These are phyloP conservation scores for Nakazawaea anatomiae DNA, from an alignment of 805 yeast genomes.

Conservation along the genomic window DNA sequence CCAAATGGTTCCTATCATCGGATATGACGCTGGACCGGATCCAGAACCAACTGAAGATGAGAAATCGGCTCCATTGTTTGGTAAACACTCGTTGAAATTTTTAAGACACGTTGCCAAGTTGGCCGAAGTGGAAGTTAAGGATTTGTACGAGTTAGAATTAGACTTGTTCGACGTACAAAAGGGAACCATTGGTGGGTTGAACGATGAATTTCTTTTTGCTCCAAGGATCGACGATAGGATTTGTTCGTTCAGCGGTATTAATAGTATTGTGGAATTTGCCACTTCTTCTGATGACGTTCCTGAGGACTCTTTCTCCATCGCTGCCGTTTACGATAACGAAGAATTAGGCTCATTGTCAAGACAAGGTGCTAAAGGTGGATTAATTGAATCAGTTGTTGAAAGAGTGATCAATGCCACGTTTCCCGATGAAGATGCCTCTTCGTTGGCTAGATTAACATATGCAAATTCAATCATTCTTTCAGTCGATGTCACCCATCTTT, in stretches of 20 bases:
- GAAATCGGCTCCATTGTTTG: constrained; percentile 56
- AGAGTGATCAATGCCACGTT: constrained; percentile 39
- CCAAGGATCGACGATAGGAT: constrained; percentile 85
- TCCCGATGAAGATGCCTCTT: constrained; percentile 16
- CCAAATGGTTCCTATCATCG: constrained; percentile 73
- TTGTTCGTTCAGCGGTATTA: constrained; percentile 69
- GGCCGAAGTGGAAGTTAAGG: constrained; percentile 52
- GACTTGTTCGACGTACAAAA: constrained; percentile 79
- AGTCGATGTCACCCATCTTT: constrained; percentile 79
- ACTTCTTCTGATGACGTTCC: constrained; percentile 18
- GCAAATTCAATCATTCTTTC: constrained; percentile 78
- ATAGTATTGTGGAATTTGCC: constrained; percentile 47
- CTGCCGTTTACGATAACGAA: constrained; percentile 71
- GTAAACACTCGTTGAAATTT: constrained; percentile 61
- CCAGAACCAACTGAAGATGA: constrained; percentile 55
- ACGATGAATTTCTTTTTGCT: constrained; percentile 69
- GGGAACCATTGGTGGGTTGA: constrained; percentile 73
- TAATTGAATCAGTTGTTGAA: constrained; percentile 57
- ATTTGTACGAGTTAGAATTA: constrained; percentile 65
- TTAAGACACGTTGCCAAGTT: constrained; percentile 63
- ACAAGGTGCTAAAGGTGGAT: constrained; percentile 78
- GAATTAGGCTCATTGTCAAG: constrained; percentile 79
- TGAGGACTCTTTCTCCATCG: constrained; percentile 38
- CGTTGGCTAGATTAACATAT: constrained; percentile 9
- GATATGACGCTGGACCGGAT: constrained; percentile 38